Evolutionary conservation across 495 filamentous ascomycete genomes (phyloP), one percentile per base, ranked within the genome.

Genomic region (Opeltia flavorubescens): DNA sequence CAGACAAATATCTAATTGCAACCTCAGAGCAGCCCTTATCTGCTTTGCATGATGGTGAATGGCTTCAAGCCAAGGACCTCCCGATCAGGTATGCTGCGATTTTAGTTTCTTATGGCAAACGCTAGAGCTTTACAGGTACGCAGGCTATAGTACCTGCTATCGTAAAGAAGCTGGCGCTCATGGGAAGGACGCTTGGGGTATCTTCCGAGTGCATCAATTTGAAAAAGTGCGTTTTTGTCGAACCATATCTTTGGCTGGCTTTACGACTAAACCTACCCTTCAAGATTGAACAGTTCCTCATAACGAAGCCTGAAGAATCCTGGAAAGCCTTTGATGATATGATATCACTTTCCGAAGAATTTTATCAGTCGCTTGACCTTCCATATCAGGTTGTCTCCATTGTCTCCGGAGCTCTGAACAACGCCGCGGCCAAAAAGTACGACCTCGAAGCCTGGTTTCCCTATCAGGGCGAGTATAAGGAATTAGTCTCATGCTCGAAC

Each of bases 371-470:
- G 9, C 74, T 98, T 9, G 76, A 79, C 0, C 75, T 98, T 35
- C 91, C 91, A 0, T 94, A 94, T 65, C 86, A 82, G 33, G 72
- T 98, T 24, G 83, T 95, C 20, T 78, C 84, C 24, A 98, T 98
- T 54, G 91, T 95, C 21, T 94, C 87, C 12, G 89, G 93, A 8
- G 89, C 89, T 0, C 68, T 95, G 57, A 96, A 93, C 66, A 93
- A 94, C 52, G 87, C 86, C 0, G 91, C 93, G 5, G 66, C 86
- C 5, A 95, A 94, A 71, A 98, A 98, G 60, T 93, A 81, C 59
- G 91, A 98, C 56, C 75, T 96, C 13, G 91, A 98, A 61, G 93
- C 93, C 2, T 94, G 88, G 85, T 96, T 96, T 66, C 93, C 89
- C 20, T 88, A 86, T 74, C 85, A 89, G 54, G 80, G 84, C 50